Evolutionary conservation across 108 stramenopile species (phyloP), one percentile per base, ranked within the genome.

Genomic region (Phaeodactylum tricornutum): DNA sequence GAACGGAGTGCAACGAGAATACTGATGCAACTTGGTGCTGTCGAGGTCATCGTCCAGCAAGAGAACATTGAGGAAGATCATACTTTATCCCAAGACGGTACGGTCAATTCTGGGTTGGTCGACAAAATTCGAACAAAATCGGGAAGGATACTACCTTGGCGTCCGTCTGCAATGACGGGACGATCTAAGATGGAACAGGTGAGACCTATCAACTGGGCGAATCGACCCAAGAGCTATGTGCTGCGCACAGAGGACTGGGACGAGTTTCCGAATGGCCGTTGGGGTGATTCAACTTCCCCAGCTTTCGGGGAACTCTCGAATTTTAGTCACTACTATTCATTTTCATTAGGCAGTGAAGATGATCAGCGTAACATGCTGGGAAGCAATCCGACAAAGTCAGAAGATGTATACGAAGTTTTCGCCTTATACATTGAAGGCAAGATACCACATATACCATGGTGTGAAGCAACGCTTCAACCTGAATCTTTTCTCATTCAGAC

Each of bases 141-240:
- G 26, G 50, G 31, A n/a, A 37, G 79, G 21, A 40, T 50, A 42
- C 65, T 87, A 7, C 89, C 89, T 41, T 92, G 89, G 89, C 59
- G 83, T 35, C 79, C 84, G 19, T 74, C 77, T 17, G 67, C 79
- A 6, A 66, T 84, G 64, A 75, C 54, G n/a, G 58, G 63, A 31
- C 57, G 95, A 27, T 51, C 65, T 20, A 71, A 66, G 51, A n/a
- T n/a, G n/a, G 92, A 93, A 69, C 84, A 79, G 47, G 89, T 93
- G 39, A 83, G 96, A 45, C 96, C 96, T 16, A 98, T 98, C 57
- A 92, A 96, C 43, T 98, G 96, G 96, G 95, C 95, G 17, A 98
- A 98, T 55, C 78, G 96, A 9, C 96, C 94, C 3, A 81, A 87
- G 59, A 79, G 75, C 21, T 98, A 98, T 68, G 67, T 96, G 14